Conservation (phyloP, 2,329 filamentous ascomycete species). For the Capronia epimyces region DNA sequence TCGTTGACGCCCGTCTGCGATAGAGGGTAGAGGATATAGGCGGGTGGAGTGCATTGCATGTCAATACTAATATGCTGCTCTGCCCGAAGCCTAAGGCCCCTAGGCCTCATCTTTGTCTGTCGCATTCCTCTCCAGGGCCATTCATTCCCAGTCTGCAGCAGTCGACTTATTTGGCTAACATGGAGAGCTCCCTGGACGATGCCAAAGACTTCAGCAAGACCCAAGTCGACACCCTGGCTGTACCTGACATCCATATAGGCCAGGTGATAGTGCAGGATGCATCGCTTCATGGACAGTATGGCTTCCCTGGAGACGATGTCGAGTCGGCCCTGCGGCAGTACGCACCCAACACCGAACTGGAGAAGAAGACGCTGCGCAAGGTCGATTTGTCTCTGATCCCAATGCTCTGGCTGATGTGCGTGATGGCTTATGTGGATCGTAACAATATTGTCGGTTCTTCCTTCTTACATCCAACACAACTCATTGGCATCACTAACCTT, state of each 20-base stretch:
- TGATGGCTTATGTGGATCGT: slow-evolving; percentile 65
- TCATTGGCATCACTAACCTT: background rate
- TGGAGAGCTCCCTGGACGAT: too few relatives aligned
- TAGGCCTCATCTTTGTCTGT: too few relatives aligned
- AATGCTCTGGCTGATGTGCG: slow-evolving; percentile 67
- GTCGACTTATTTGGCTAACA: too few relatives aligned
- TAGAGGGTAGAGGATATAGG: too few relatives aligned
- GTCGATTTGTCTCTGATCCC: slow-evolving; percentile 64
- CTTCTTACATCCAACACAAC: background rate
- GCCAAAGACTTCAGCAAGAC: too few relatives aligned
- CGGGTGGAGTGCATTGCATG: too few relatives aligned
- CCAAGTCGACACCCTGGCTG: too few relatives aligned
- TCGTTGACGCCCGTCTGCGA: too few relatives aligned
- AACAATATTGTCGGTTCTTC: slow-evolving; percentile 48
- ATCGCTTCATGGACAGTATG: background rate
- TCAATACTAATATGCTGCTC: too few relatives aligned
- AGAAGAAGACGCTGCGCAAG: slow-evolving; percentile 60
- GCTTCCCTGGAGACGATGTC: background rate
- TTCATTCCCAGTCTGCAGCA: too few relatives aligned
- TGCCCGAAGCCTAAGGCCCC: too few relatives aligned
- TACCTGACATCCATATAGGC: background rate
- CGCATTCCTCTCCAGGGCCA: too few relatives aligned
- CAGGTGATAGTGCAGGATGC: background rate
- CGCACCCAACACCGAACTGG: slow-evolving; percentile 29
- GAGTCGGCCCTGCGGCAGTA: slow-evolving; percentile 2